A percentile compares a stretch with the other conserved stretches of the same genome.
Evolutionary conservation across 169 alveolate species (phyloP).

Genomic region (Cryptosporidium ubiquitum): DNA sequence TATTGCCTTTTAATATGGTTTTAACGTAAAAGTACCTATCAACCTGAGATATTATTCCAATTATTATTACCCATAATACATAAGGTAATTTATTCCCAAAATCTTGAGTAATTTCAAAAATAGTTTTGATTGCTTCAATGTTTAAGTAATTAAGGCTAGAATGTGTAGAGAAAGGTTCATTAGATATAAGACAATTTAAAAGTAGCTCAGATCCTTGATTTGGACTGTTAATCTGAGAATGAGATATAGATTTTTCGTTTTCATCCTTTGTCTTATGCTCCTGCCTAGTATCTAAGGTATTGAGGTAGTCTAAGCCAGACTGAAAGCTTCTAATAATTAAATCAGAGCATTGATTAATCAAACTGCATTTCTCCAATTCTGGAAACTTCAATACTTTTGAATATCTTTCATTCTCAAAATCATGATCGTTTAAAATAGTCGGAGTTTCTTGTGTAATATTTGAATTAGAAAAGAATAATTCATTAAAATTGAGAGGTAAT

Average conservation of each 20-base stretch:
- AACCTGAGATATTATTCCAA: constrained; percentile 52
- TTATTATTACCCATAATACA: constrained; percentile 10
- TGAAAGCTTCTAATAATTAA: constrained; percentile 7
- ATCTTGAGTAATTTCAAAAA: constrained; percentile 14
- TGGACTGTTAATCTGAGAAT: background rate
- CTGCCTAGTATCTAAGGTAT: background rate
- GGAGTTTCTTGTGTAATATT: background rate
- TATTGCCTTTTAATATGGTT: constrained; percentile 14
- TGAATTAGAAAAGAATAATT: constrained; percentile 17
- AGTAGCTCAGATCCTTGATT: background rate
- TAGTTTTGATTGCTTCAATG: constrained; percentile 30
- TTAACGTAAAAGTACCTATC: constrained; percentile 42
- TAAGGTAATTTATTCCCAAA: constrained; percentile 18
- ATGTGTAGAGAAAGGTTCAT: background rate
- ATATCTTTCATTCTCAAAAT: background rate
- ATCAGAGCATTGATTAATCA: background rate
- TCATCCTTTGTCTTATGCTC: background rate
- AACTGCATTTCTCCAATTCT: background rate
- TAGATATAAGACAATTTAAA: background rate
- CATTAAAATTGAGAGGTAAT: constrained; percentile 7
- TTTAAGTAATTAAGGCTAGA: constrained; percentile 6
- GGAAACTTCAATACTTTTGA: background rate
- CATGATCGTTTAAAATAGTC: background rate
- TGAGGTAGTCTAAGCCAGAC: background rate
- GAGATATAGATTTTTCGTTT: background rate